These are phyloP conservation scores for Schoenoplectus triqueter DNA, from an alignment of 202 grass and related monocot genomes.

Conservation along the genomic window DNA sequence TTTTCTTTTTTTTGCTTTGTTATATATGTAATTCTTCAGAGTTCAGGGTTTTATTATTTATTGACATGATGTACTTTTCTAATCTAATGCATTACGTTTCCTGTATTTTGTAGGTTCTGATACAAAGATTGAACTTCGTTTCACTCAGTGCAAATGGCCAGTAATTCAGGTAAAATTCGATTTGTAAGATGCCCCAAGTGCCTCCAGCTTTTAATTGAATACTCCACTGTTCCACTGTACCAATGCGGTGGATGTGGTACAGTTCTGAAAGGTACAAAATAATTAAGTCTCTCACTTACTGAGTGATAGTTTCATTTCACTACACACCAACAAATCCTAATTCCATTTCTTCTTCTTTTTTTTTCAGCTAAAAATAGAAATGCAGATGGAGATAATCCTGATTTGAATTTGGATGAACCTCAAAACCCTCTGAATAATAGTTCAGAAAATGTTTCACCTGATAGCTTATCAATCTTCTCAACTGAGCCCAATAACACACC, in stretches of 20 bases:
- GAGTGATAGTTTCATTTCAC: not conserved
- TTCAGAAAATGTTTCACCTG: conserved; percentile 34
- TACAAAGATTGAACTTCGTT: conserved; percentile 19
- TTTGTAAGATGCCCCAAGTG: conserved; percentile 91
- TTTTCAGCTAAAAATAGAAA: conserved; percentile 40
- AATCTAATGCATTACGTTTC: conserved; percentile 6
- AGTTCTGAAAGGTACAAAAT: conserved; percentile 65
- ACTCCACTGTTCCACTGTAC: conserved; percentile 72
- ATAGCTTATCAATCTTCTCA: conserved; percentile 39
- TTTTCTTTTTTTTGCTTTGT: conserved; percentile 23
- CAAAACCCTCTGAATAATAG: conserved; percentile 24
- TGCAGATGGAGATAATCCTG: conserved; percentile 1
- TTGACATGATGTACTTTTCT: not conserved
- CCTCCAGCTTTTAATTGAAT: conserved; percentile 75
- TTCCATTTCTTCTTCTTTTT: not conserved
- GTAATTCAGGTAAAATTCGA: conserved; percentile 55
- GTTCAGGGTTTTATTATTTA: not conserved
- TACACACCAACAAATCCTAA: not conserved
- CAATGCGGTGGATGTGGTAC: conserved; percentile 72
- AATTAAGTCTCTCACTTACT: not conserved
- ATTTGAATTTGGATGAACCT: conserved; percentile 37
- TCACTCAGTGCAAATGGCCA: conserved; percentile 29
- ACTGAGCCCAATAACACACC: conserved; percentile 32
- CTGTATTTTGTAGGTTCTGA: not conserved
- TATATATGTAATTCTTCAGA: no score